Conservation (phyloP, 2,329 filamentous ascomycete genomes). For the Pseudogymnoascus sp. region DNA sequence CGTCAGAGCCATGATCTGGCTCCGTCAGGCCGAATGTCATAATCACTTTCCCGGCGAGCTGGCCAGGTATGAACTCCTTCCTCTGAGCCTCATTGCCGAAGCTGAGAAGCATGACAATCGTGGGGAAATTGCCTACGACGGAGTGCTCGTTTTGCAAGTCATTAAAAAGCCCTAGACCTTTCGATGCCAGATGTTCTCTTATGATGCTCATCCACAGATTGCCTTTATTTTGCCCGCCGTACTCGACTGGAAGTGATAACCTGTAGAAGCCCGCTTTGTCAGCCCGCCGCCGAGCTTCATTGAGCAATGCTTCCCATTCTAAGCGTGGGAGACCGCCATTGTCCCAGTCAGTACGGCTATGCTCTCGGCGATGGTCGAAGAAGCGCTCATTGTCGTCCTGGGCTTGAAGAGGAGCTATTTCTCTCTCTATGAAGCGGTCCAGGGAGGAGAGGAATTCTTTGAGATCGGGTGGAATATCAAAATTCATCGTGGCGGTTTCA, state of each 20-base stretch:
- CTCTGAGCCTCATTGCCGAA: slow-evolving; percentile 49
- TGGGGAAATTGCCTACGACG: slow-evolving; percentile 54
- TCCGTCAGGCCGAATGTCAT: slow-evolving; percentile 56
- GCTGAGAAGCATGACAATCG: slow-evolving; percentile 52
- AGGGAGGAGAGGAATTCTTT: slow-evolving; percentile 39
- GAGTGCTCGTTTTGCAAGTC: slow-evolving; percentile 57
- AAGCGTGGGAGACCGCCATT: slow-evolving; percentile 40
- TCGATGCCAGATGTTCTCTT: slow-evolving; percentile 48
- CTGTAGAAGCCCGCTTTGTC: slow-evolving; percentile 54
- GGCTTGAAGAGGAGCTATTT: slow-evolving; percentile 47
- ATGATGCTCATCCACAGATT: slow-evolving; percentile 59
- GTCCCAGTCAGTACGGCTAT: slow-evolving; percentile 51
- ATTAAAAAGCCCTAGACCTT: slow-evolving; percentile 52
- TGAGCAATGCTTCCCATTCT: slow-evolving; percentile 50
- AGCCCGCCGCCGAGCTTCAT: slow-evolving; percentile 40
- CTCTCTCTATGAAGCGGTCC: slow-evolving; percentile 47
- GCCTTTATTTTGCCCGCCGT: slow-evolving; percentile 40
- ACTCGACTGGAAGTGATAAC: slow-evolving; percentile 46
- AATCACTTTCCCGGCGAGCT: slow-evolving; percentile 44
- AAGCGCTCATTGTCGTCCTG: slow-evolving; percentile 55
- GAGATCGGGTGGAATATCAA: slow-evolving; percentile 45
- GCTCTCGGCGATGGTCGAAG: slow-evolving; percentile 56
- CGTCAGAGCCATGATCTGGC: slow-evolving; percentile 53
- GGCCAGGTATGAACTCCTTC: slow-evolving; percentile 41
- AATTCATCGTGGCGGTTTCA: slow-evolving; percentile 37